Conservation (phyloP, 116 monocot genomes). For the Zostera marina region DNA sequence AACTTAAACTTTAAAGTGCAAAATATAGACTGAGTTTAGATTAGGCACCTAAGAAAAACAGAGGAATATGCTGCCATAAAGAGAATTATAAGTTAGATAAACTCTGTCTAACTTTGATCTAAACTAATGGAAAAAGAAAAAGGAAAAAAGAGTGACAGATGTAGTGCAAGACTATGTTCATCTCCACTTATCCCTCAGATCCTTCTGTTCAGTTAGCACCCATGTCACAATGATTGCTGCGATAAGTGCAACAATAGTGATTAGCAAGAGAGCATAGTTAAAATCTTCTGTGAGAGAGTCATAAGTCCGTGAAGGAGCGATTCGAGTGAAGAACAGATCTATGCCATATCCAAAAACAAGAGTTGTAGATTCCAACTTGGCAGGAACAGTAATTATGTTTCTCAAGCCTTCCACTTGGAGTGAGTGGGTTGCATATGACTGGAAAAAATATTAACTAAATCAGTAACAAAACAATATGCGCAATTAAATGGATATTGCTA, state of each 20-base stretch:
- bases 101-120: no score
- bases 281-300: slow-evolving; percentile 94
- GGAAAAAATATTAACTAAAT: slow-evolving; percentile 14
- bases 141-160: background rate
- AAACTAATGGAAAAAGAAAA: background rate
- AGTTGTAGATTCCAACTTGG: slow-evolving; percentile 80
- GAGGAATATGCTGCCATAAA: background rate
- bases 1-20: background rate
- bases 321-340: slow-evolving; percentile 72
- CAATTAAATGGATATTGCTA: background rate
- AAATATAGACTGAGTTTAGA: background rate
- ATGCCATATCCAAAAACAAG: slow-evolving; percentile 74
- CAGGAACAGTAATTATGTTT: slow-evolving; percentile 51
- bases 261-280: slow-evolving; percentile 75
- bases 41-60: slow-evolving; percentile 1
- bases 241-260: slow-evolving; percentile 69
- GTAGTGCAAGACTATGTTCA: slow-evolving; percentile 7
- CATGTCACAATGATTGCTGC: slow-evolving; percentile 72
- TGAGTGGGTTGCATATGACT: slow-evolving; percentile 83
- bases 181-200: slow-evolving; percentile 74
- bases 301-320: slow-evolving; percentile 77
- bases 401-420: slow-evolving; percentile 83
- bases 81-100: background rate
- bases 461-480: background rate
- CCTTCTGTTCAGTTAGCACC: slow-evolving; percentile 60